phyloP scores from a whole-genome alignment of 768 basidiomycete genomes.

The Amanita exitialis region DNA sequence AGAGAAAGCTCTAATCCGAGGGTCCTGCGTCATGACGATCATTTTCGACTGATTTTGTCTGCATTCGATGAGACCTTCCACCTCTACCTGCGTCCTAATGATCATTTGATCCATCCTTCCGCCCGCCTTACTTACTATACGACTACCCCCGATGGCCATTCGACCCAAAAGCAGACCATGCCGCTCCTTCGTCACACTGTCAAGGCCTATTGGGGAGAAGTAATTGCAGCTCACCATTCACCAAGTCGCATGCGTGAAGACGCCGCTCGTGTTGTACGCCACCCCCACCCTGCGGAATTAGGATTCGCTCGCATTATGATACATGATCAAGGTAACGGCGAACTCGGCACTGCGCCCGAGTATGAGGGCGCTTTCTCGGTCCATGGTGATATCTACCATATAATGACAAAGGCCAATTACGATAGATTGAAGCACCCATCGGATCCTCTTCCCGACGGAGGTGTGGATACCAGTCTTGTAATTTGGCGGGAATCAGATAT shows the following conservation, averaged over 20 bases:
- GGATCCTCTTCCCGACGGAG: slow-evolving; percentile 41
- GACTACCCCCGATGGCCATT: slow-evolving; percentile 37
- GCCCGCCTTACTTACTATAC: slow-evolving; percentile 62
- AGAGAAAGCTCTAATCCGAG: slow-evolving; percentile 26
- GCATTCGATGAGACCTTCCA: slow-evolving; percentile 58
- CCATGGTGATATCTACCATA: slow-evolving; percentile 57
- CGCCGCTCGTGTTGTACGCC: slow-evolving; percentile 40
- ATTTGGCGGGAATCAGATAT: slow-evolving; percentile 71
- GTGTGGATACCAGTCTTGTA: slow-evolving; percentile 45
- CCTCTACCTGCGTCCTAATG: slow-evolving; percentile 70
- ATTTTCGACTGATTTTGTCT: slow-evolving; percentile 57
- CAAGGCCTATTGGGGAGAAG: slow-evolving; percentile 67
- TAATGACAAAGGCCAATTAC: slow-evolving; percentile 65
- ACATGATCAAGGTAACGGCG: slow-evolving; percentile 47
- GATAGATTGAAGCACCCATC: slow-evolving; percentile 45
- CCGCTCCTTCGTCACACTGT: slow-evolving; percentile 58
- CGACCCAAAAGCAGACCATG: slow-evolving; percentile 40
- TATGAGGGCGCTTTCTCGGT: slow-evolving; percentile 74
- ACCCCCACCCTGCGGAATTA: slow-evolving; percentile 35
- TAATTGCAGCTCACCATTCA: slow-evolving; percentile 49
- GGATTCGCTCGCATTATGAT: slow-evolving; percentile 79
- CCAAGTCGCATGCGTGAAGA: slow-evolving; percentile 51
- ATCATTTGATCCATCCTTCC: slow-evolving; percentile 68
- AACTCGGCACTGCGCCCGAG: slow-evolving; percentile 36
- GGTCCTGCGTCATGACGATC: slow-evolving; percentile 55